Percentiles rank a stretch among this genome's conserved stretches.
These are phyloP conservation scores for Sporothrix variecibatus DNA, from an alignment of 2,329 filamentous ascomycete species.

Conservation along the genomic window DNA sequence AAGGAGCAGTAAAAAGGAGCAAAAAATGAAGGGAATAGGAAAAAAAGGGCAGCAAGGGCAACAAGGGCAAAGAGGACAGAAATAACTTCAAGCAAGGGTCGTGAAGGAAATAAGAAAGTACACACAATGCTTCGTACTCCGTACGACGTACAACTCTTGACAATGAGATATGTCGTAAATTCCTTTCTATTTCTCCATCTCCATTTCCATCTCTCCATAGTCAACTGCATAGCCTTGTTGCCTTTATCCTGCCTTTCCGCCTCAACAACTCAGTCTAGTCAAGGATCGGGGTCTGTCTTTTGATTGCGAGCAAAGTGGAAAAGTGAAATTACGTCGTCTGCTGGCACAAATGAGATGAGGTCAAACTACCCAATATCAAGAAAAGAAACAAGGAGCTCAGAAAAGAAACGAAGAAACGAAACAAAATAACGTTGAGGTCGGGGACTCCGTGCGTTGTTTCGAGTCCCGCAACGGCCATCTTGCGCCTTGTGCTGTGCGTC, in stretches of 20 bases:
- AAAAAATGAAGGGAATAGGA: background rate
- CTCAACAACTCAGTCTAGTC: background rate
- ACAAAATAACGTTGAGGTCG: background rate
- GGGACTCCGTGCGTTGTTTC: slow-evolving; percentile 11
- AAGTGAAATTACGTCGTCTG: background rate
- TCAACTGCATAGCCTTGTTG: background rate
- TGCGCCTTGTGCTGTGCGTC: slow-evolving; percentile 12
- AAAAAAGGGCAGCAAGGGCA: background rate
- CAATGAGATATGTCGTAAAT: background rate
- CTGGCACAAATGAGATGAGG: background rate
- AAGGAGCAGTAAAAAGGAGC: background rate
- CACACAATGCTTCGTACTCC: background rate
- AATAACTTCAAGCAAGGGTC: slow-evolving; percentile 7
- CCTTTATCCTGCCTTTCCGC: background rate
- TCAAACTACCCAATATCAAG: no score
- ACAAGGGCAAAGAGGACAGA: no score
- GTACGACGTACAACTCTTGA: background rate
- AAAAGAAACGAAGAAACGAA: background rate
- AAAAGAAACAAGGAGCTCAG: background rate
- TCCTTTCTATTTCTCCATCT: background rate
- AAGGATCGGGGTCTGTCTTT: slow-evolving; percentile 5
- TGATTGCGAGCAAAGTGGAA: background rate
- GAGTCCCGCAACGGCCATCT: background rate
- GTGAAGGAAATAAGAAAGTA: background rate
- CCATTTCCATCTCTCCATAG: no score